Evolutionary conservation across 1,284 basidiomycete genomes (phyloP).

Genomic region (Mycena citricolor): DNA sequence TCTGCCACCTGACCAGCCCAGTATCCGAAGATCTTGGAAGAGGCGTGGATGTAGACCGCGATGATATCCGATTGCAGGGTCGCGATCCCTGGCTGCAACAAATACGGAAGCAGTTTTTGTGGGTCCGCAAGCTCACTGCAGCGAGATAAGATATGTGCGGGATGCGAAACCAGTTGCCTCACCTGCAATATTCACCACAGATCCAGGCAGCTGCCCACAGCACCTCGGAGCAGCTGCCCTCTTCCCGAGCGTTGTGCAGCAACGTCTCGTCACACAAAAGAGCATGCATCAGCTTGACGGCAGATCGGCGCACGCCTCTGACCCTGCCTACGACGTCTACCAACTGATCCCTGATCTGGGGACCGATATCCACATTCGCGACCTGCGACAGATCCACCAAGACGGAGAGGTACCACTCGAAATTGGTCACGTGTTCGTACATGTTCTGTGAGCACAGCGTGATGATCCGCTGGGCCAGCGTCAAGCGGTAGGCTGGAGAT

Average conservation of each 20-base stretch:
- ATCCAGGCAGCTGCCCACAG: conserved; percentile 94
- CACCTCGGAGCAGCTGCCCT: conserved; percentile 74
- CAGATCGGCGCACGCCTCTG: conserved; percentile 70
- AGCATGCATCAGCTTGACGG: conserved; percentile 79
- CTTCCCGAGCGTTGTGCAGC: conserved; percentile 57
- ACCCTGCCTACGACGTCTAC: conserved; percentile 89
- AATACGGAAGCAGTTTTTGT: conserved; percentile 65
- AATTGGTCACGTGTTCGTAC: conserved; percentile 88
- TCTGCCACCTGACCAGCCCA: conserved; percentile 78
- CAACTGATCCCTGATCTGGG: conserved; percentile 76
- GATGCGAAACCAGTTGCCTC: conserved; percentile 23
- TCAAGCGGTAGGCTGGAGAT: conserved; percentile 80
- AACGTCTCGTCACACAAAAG: conserved; percentile 79
- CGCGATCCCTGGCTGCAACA: conserved; percentile 60
- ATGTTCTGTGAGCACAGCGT: conserved; percentile 78
- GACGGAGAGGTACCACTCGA: conserved; percentile 96
- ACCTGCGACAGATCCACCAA: conserved; percentile 88
- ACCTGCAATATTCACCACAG: conserved; percentile 89
- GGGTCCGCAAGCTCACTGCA: conserved; percentile 68
- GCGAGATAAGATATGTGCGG: conserved; percentile 1
- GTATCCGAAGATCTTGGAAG: conserved; percentile 83
- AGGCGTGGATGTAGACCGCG: conserved; percentile 79
- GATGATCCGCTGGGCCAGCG: conserved; percentile 81
- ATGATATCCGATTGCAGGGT: conserved; percentile 62
- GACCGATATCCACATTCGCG: conserved; percentile 74